Base-by-base conservation (phyloP, 2,329 filamentous ascomycete species). In the Colletotrichum ledebouriae region DNA sequence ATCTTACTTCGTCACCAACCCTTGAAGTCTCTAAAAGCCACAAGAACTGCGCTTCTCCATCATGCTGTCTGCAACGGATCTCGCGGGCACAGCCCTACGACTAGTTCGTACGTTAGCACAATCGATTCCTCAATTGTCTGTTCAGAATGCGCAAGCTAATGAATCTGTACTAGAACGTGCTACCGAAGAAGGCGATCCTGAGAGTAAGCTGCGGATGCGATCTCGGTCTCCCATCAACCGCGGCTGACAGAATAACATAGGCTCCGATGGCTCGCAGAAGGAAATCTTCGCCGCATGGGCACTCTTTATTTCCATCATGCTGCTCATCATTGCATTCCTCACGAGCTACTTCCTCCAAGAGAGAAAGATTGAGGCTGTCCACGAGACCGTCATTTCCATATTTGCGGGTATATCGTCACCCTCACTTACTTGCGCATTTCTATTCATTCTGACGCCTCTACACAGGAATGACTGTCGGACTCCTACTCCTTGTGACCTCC, bases 321-420 rank as follows among this genome's bases (percentile, higher is more conserved):
- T 99, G 74, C 90, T 99, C 75, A 97, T 98, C 73, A 88, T 92
- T 72, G 95, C 96, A 71, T 93, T 99, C 75, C 97, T 98, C 80
- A 97, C 94, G 50, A 98, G 94, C 85, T 99, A 99, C 82, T 92
- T 97, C 73, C 87, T 99, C 70, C 95, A 98, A 81, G 93, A 96
- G 82, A 94, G 93, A 82, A 98, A 97, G 83, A 94, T 99, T 64
- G 96, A 98, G 76, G 96, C 96, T 33, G 92, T 99, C 62, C 96
- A 99, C 80, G 96, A 99, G 84, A 99, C 96, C 2, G 96, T 98
- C 74, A 90, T 99, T 71, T 98, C 95, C 70, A 99, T 99, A 78
- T 98, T 99, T 83, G 94, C 94, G 66, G 94, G 94, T 94, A 81
- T 60, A 79, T 9, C 29, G 29, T 64, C 34, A 1, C 20, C n/a